A percentile compares a stretch with the other conserved stretches of the same genome.
These are phyloP conservation scores for Magnaporthiopsis incrustans DNA, from an alignment of 2,329 filamentous ascomycete species.

Conservation along the genomic window DNA sequence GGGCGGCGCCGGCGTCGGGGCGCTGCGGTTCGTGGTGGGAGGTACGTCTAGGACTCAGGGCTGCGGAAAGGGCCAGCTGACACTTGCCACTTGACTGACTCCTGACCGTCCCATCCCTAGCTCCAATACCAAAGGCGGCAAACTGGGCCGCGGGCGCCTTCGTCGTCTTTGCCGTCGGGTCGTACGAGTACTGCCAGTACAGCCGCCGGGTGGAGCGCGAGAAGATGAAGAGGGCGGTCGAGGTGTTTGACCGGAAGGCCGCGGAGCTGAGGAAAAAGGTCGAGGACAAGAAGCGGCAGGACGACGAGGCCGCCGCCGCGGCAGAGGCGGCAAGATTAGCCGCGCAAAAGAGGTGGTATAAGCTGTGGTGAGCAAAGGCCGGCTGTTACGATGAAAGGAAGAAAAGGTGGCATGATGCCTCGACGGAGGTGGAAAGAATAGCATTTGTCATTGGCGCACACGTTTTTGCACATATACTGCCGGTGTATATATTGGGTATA, in stretches of 20 bases:
- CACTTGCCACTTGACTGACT: not conserved
- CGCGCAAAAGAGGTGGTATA: conserved; percentile 41
- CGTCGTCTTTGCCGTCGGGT: conserved; percentile 57
- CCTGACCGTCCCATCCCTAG: conserved; percentile 27
- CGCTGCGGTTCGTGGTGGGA: conserved; percentile 64
- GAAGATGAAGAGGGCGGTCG: conserved; percentile 78
- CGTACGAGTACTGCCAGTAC: conserved; percentile 80
- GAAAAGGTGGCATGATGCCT: not conserved
- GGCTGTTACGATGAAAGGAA: not conserved
- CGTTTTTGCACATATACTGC: not conserved
- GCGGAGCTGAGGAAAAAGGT: conserved; percentile 21
- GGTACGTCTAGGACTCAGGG: conserved; percentile 36
- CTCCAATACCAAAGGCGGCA: conserved; percentile 56
- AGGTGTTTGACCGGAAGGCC: conserved; percentile 68
- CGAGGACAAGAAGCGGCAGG: conserved; percentile 27
- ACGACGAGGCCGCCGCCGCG: conserved; percentile 25
- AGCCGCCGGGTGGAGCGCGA: conserved; percentile 65
- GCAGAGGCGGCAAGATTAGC: conserved; percentile 20
- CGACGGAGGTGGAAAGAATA: not conserved
- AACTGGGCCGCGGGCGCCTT: conserved; percentile 85
- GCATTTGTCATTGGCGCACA: not conserved
- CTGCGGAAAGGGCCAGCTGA: not conserved
- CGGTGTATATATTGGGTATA: not conserved
- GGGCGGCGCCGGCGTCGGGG: conserved; percentile 67
- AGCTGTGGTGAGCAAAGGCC: conserved; percentile 38